Evolutionary conservation across 176 grass and related monocot genomes (phyloP).

Genomic region (Eremochloa ophiuroides): DNA sequence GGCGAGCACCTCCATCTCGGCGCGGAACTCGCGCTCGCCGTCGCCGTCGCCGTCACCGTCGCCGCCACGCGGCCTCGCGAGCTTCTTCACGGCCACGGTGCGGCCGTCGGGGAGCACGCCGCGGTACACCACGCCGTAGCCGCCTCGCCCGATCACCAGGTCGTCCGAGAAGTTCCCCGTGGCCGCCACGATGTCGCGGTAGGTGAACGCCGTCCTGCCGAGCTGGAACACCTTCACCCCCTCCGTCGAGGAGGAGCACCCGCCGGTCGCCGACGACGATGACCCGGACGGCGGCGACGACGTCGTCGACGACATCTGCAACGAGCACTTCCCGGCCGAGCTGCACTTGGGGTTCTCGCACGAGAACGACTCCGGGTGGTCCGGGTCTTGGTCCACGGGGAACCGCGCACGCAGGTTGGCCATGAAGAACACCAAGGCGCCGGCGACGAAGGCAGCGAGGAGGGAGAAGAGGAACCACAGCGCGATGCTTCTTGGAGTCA

Average conservation of each 20-base stretch:
- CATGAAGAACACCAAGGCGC: slow-evolving; percentile 29
- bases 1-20: slow-evolving; percentile 90
- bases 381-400: slow-evolving; percentile 45
- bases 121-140: slow-evolving; percentile 82
- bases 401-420: slow-evolving; percentile 16
- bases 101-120: slow-evolving; percentile 77
- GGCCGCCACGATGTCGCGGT: slow-evolving; percentile 69
- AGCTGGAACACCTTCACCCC: slow-evolving; percentile 66
- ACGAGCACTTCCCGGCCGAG: slow-evolving; percentile 28
- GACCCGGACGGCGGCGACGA: slow-evolving; percentile 26
- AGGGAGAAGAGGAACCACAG: slow-evolving; percentile 49
- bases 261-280: slow-evolving; percentile 7
- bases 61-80: slow-evolving; percentile 20
- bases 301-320: slow-evolving; percentile 9
- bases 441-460: slow-evolving; percentile 33
- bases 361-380: slow-evolving; percentile 24
- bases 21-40: slow-evolving; percentile 79
- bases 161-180: slow-evolving; percentile 66
- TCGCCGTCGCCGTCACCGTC: slow-evolving; percentile 32
- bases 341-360: slow-evolving; percentile 32
- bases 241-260: slow-evolving; percentile 39
- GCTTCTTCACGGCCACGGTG: slow-evolving; percentile 78
- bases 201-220: slow-evolving; percentile 64
- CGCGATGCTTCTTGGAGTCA: slow-evolving; percentile 4
- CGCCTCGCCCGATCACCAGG: slow-evolving; percentile 71